phyloP scores from a whole-genome alignment of 2,329 filamentous ascomycete genomes.

The Stromatinia cepivora region DNA sequence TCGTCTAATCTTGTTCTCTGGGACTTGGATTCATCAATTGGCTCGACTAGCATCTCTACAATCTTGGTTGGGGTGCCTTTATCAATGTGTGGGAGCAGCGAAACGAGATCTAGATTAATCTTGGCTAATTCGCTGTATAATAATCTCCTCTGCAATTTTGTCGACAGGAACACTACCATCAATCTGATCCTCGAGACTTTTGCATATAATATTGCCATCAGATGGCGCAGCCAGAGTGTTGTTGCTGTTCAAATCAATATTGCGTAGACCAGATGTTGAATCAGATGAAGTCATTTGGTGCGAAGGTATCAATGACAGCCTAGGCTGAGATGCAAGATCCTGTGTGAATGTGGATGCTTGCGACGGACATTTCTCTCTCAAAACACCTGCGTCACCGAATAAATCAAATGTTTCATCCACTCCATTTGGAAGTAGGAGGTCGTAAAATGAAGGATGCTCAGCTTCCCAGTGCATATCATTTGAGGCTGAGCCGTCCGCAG shows the following conservation, averaged over 20 bases:
- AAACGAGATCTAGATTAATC: background rate
- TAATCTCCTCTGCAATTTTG: background rate
- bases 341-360: background rate
- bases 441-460: background rate
- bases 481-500: background rate
- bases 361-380: background rate
- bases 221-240: too few relatives aligned
- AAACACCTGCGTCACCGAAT: background rate
- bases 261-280: background rate
- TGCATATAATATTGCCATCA: background rate
- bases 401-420: background rate
- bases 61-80: background rate
- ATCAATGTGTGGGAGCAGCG: background rate
- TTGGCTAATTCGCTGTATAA: background rate
- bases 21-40: background rate
- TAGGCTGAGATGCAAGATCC: background rate
- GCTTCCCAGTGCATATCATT: constrained; percentile 4
- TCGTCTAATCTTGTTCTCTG: background rate
- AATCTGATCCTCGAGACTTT: background rate
- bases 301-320: background rate
- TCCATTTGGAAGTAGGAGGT: background rate
- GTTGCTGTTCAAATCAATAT: background rate
- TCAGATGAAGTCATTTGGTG: background rate
- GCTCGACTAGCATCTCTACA: background rate
- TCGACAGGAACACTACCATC: background rate